Conservation (phyloP, 1,284 basidiomycete genomes). For the Sanghuangporus weigelae region DNA sequence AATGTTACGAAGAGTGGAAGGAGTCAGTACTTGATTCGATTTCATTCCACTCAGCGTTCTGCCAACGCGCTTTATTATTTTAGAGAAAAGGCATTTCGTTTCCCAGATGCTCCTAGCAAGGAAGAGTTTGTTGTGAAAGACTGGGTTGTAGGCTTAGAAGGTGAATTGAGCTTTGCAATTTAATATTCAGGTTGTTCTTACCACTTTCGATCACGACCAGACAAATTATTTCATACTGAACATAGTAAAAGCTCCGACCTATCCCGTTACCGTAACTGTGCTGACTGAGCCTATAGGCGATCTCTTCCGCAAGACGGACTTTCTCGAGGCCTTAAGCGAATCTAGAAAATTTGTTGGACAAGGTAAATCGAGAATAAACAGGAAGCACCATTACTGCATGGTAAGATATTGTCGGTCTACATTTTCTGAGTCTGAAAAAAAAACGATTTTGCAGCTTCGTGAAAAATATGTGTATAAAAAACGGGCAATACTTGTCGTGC, state of each 20-base stretch:
- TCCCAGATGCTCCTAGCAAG: too few species aligned
- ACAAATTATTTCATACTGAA: too few species aligned
- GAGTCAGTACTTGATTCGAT: neutral
- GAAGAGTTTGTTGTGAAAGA: too few species aligned
- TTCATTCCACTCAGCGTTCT: neutral
- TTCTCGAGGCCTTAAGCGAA: neutral
- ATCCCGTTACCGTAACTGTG: too few species aligned
- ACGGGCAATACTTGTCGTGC: neutral
- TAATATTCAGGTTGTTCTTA: neutral
- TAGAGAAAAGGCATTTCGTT: too few species aligned
- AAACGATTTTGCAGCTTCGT: neutral
- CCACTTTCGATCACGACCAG: neutral
- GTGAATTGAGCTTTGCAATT: neutral
- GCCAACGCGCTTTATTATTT: too few species aligned
- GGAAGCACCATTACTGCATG: neutral
- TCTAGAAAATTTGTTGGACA: neutral
- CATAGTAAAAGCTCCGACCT: too few species aligned
- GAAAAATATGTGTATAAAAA: neutral
- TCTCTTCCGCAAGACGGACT: neutral
- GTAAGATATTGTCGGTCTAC: neutral
- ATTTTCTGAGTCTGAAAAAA: neutral
- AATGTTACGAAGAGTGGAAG: constrained; percentile 1
- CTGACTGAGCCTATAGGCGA: neutral
- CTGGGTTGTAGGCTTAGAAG: neutral
- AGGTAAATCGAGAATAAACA: neutral